These are phyloP conservation scores for Hymenoscyphus fructigenus DNA, from an alignment of 2,329 filamentous ascomycete species.

Conservation along the genomic window DNA sequence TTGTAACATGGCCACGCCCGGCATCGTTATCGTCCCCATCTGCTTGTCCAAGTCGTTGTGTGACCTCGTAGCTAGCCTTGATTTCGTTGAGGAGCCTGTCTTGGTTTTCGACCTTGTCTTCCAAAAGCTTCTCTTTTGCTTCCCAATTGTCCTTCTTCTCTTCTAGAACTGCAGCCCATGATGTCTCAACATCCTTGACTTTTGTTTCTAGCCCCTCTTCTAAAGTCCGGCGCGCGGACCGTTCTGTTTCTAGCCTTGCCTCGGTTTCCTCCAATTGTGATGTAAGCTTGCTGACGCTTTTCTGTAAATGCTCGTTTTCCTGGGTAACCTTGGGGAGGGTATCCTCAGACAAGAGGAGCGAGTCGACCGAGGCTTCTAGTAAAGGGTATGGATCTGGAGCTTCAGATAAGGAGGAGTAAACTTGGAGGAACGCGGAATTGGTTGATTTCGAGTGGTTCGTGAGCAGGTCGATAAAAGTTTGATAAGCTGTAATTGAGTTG, in stretches of 20 bases:
- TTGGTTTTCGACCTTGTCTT: slow-evolving; percentile 93
- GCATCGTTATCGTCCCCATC: slow-evolving; percentile 59
- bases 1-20: slow-evolving; percentile 67
- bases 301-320: slow-evolving; percentile 86
- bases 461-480: slow-evolving; percentile 93
- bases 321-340: slow-evolving; percentile 84
- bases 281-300: slow-evolving; percentile 72
- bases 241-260: slow-evolving; percentile 74
- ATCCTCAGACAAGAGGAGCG: slow-evolving; percentile 87
- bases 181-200: slow-evolving; percentile 85
- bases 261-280: slow-evolving; percentile 82
- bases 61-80: slow-evolving; percentile 96
- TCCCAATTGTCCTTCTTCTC: slow-evolving; percentile 98
- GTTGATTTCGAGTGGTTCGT: slow-evolving; percentile 95
- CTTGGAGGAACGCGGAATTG: slow-evolving; percentile 87
- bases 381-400: slow-evolving; percentile 95
- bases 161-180: slow-evolving; percentile 84
- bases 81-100: slow-evolving; percentile 90
- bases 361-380: slow-evolving; percentile 93
- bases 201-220: slow-evolving; percentile 76
- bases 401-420: slow-evolving; percentile 92
- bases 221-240: slow-evolving; percentile 67
- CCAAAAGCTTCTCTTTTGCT: slow-evolving; percentile 83
- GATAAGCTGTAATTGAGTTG: slow-evolving; percentile 65
- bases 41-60: slow-evolving; percentile 77